Base-by-base conservation (phyloP, 2,329 filamentous ascomycete species). In the Rhytidhysteron rufulum region DNA sequence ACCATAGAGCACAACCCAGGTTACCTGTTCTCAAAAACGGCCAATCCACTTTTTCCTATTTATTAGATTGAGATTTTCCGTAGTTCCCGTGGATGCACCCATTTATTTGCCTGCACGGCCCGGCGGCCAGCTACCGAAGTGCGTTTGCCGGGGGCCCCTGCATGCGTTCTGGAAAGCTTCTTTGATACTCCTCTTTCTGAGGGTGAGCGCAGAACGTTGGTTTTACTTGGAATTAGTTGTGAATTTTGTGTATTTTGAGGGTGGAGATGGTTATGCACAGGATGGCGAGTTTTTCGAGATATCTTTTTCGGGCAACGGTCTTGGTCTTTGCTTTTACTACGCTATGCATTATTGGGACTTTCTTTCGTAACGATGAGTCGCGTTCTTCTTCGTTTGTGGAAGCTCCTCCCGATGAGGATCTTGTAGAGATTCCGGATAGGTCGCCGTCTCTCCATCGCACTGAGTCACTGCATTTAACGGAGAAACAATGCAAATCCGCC, bases 401-500 rank as follows among this genome's bases (percentile, higher is more conserved):
- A n/a, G n/a, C 3, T 32, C 19, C 30, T 32, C 20, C 20, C n/a
- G 16, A 13, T 20, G 10, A 20, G 16, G 33, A 18, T 11, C 7
- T 32, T 9, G 8, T 32, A 15, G 30, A 32, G 9, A 8, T 9
- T 15, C 13, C 8, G 30, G 8, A 32, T 17, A n/a, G 10, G 8
- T 32, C 8, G 30, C 30, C 16, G 30, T n/a, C 6, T 7, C 8
- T 18, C 9, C 30, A n/a, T n/a, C 30, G 30, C 15, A 20, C 20
- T 22, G 31, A 41, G 2, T 5, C 27, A 4, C 25, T 48, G 4
- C 27, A 45, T 41, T 34, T 51, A 2, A 17, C 34, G 5, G 48
- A 53, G 31, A 19, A 42, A 11, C 22, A 51, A 40, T 53, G 50
- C 31, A 43, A 27, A 24, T 24, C 7, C 2, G 17, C 27, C 2